Evolutionary conservation across 441 rosid species (phyloP).

Genomic region (Pelargonium australe): DNA sequence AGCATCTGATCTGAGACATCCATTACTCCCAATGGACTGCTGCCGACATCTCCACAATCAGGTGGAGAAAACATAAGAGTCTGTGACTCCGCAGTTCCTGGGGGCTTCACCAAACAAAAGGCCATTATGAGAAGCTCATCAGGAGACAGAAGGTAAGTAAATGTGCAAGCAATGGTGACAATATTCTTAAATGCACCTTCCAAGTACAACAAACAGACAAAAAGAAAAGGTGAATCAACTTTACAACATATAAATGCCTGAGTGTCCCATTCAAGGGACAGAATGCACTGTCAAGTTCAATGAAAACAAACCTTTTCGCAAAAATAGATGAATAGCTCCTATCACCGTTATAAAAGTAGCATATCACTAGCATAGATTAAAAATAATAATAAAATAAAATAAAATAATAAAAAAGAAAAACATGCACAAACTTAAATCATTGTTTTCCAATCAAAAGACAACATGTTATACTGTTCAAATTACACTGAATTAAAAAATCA

Average conservation of each 20-base stretch:
- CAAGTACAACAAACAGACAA: not conserved
- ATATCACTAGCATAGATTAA: not conserved
- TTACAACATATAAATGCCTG: not conserved
- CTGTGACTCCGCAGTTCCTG: slow-evolving; percentile 99
- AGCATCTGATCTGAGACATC: slow-evolving; percentile 87
- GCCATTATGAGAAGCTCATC: slow-evolving; percentile 26
- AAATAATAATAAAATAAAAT: too few relatives aligned
- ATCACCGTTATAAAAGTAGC: not conserved
- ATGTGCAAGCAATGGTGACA: slow-evolving; percentile 3
- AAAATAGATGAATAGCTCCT: not conserved
- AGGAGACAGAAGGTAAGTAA: slow-evolving; percentile 16
- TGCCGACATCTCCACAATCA: slow-evolving; percentile 77
- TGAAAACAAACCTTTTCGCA: not conserved
- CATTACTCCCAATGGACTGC: slow-evolving; percentile 77
- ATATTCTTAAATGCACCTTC: slow-evolving; percentile 6
- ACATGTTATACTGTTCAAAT: not conserved
- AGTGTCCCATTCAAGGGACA: not conserved
- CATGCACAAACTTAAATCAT: not conserved
- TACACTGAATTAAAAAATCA: not conserved
- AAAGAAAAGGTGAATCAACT: not conserved
- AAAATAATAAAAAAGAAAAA: too few relatives aligned
- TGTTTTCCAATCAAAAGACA: slow-evolving; percentile 4
- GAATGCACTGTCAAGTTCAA: slow-evolving; percentile 2
- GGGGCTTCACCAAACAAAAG: slow-evolving; percentile 68
- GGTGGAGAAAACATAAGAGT: slow-evolving; percentile 74